These are phyloP conservation scores for Moniliophthora roreri DNA, from an alignment of 1,284 basidiomycete species.

Conservation along the genomic window DNA sequence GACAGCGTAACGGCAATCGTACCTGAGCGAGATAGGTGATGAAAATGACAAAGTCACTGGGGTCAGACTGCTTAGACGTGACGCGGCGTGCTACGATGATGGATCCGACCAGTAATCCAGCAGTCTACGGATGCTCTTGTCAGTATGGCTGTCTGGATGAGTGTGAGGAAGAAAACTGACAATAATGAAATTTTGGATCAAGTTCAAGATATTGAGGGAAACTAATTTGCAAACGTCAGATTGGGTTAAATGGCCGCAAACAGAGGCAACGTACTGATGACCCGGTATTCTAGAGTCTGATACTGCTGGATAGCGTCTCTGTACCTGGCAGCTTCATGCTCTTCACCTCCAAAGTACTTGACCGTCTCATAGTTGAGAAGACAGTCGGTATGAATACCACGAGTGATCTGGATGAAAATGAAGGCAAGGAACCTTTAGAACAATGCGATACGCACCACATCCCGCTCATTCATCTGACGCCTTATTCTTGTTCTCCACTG, in stretches of 20 bases:
- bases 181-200: constrained; percentile 80
- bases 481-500: constrained; percentile 71
- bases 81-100: constrained; percentile 73
- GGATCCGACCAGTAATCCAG: constrained; percentile 77
- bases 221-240: constrained; percentile 34
- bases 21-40: constrained; percentile 80
- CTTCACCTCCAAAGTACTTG: constrained; percentile 84
- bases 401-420: constrained; percentile 46
- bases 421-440: constrained; percentile 4
- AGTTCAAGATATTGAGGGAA: constrained; percentile 70
- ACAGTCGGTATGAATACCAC: constrained; percentile 80
- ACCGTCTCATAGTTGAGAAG: constrained; percentile 84
- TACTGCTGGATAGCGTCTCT: constrained; percentile 73
- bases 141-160: not conserved
- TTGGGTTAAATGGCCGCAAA: constrained; percentile 10
- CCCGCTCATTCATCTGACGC: constrained; percentile 76
- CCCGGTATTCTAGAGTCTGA: constrained; percentile 73
- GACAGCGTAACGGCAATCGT: constrained; percentile 20
- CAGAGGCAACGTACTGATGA: constrained; percentile 54
- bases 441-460: constrained; percentile 49
- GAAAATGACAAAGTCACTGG: constrained; percentile 75
- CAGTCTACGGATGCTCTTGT: constrained; percentile 41
- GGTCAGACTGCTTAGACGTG: constrained; percentile 43
- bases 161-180: constrained; percentile 40
- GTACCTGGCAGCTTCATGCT: constrained; percentile 77